Percentiles rank a stretch among this genome's conserved stretches.
These are phyloP conservation scores for Xylaria flabelliformis DNA, from an alignment of 495 filamentous ascomycete genomes.

Conservation along the genomic window DNA sequence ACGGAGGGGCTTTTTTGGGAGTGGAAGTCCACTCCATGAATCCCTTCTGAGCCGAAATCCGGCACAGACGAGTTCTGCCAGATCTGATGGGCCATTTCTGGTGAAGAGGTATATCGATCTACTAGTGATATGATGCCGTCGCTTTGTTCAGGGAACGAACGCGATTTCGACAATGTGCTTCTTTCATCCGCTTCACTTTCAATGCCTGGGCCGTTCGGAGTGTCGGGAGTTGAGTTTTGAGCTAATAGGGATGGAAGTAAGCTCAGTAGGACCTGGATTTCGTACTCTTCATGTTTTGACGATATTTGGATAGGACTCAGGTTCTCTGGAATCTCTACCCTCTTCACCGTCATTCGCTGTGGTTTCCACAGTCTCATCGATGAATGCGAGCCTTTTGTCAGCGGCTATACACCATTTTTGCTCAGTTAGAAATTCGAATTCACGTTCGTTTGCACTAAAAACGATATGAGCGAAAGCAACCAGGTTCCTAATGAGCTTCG, in stretches of 20 bases:
- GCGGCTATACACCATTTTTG: conserved; percentile 2
- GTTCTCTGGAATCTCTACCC: background rate
- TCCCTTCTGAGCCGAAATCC: background rate
- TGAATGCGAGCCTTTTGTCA: conserved; percentile 5
- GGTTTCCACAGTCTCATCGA: conserved; percentile 9
- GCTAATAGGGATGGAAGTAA: background rate
- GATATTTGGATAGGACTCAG: background rate
- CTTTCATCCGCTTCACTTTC: background rate
- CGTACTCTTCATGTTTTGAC: background rate
- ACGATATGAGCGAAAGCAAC: background rate
- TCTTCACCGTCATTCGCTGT: background rate
- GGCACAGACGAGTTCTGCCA: background rate
- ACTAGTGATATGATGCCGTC: background rate
- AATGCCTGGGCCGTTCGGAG: background rate
- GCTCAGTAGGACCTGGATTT: background rate
- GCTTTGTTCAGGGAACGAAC: background rate
- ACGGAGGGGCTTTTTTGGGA: background rate
- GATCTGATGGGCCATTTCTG: background rate
- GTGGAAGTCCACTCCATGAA: background rate
- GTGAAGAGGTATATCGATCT: background rate
- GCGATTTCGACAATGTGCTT: background rate
- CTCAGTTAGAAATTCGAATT: background rate
- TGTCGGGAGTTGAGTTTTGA: background rate
- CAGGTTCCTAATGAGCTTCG: background rate
- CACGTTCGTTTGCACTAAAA: background rate